Evolutionary conservation across 345 rosid species (phyloP).

Genomic region (Aurinia saxatilis): DNA sequence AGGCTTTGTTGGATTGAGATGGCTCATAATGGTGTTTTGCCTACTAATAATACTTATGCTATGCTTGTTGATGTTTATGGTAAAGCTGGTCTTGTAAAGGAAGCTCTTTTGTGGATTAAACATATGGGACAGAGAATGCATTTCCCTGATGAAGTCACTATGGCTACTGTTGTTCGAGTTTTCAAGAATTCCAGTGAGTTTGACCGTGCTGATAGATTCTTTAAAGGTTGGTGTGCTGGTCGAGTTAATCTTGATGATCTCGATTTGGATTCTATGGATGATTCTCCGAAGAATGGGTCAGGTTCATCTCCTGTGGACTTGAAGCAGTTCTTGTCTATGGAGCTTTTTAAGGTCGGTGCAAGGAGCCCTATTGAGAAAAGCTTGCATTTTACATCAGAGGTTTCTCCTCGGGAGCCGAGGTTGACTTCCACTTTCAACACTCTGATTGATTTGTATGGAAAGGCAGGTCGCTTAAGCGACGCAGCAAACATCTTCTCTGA

Average conservation of each 20-base stretch:
- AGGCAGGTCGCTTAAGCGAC: constrained; percentile 74
- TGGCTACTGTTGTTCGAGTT: constrained; percentile 71
- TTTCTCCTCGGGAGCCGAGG: constrained; percentile 44
- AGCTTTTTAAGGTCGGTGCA: constrained; percentile 69
- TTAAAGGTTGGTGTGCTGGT: constrained; percentile 71
- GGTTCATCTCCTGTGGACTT: constrained; percentile 46
- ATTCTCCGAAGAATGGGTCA: constrained; percentile 32
- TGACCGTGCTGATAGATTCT: constrained; percentile 72
- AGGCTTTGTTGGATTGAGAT: constrained; percentile 79
- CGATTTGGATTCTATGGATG: constrained; percentile 45
- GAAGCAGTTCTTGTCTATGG: constrained; percentile 73
- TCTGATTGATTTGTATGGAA: constrained; percentile 86
- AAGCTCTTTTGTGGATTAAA: constrained; percentile 82
- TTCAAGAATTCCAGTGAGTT: constrained; percentile 67
- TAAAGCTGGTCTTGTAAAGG: constrained; percentile 73
- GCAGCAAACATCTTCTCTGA: constrained; percentile 73
- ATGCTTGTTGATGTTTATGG: constrained; percentile 93
- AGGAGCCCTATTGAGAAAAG: constrained; percentile 38
- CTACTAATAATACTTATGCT: constrained; percentile 67
- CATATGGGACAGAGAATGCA: constrained; percentile 69
- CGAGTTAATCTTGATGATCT: constrained; percentile 56
- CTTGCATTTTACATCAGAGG: constrained; percentile 19
- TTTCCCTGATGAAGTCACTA: constrained; percentile 75
- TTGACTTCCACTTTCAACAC: constrained; percentile 72
- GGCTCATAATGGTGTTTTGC: constrained; percentile 65